A percentile compares a stretch with the other conserved stretches of the same genome.
Conservation (phyloP, 108 stramenopile species). For the Epipyxis sp. region DNA sequence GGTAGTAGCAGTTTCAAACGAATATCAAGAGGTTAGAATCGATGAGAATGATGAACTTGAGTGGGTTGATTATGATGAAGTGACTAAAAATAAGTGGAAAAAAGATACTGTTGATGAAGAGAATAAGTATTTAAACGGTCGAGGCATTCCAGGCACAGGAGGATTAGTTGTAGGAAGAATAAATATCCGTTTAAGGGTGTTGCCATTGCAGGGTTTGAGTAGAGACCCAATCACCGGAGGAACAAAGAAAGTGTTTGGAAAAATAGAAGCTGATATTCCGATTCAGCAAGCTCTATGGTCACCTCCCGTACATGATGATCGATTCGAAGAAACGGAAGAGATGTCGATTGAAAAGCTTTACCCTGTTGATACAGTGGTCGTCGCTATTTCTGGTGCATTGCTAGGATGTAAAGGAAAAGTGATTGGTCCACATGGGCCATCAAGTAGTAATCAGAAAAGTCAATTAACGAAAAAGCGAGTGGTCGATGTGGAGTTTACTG, state of each 20-base stretch:
- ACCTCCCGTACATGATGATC: conserved; percentile 86
- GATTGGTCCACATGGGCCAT: conserved; percentile 46
- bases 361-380: conserved; percentile 66
- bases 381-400: conserved; percentile 65
- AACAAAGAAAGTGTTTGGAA: conserved; percentile 79
- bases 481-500: conserved; percentile 26
- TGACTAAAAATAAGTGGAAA: conserved; percentile 40
- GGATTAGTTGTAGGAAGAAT: conserved; percentile 78
- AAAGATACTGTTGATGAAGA: conserved; percentile 52
- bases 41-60: conserved; percentile 29
- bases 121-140: conserved; percentile 68
- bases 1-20: conserved; percentile 72
- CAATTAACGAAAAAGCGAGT: neutral
- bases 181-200: conserved; percentile 70
- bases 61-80: conserved; percentile 16
- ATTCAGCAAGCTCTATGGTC: conserved; percentile 83
- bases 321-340: conserved; percentile 72
- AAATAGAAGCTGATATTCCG: conserved; percentile 82
- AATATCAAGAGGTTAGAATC: conserved; percentile 21
- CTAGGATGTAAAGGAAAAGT: conserved; percentile 71
- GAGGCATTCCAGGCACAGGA: conserved; percentile 48
- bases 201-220: conserved; percentile 88
- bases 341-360: conserved; percentile 72
- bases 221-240: conserved; percentile 76
- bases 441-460: neutral